Percentiles rank a stretch among this genome's conserved stretches.
Conservation (phyloP, 352 stramenopile species). For the Vaucheria bursata region DNA sequence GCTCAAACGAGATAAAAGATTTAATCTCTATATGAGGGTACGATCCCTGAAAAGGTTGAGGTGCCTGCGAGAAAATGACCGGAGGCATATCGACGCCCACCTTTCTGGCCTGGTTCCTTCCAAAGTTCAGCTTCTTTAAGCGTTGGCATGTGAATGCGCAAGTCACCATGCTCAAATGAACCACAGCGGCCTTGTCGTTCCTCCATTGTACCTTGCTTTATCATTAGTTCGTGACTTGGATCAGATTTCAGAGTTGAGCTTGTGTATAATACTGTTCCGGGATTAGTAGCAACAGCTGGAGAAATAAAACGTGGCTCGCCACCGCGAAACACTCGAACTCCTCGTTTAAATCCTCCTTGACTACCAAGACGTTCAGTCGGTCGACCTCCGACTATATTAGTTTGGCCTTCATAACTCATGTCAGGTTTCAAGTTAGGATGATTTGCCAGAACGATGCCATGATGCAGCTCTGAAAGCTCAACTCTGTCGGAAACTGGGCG, state of each 20-base stretch:
- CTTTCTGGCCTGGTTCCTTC: slow-evolving; percentile 21
- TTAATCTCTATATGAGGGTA: slow-evolving; percentile 36
- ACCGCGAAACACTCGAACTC: not conserved
- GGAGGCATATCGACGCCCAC: slow-evolving; percentile 15
- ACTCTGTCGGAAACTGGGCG: too few species aligned
- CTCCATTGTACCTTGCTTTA: not conserved
- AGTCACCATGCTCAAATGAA: not conserved
- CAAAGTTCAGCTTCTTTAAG: slow-evolving; percentile 6
- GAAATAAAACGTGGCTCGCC: slow-evolving; percentile 14
- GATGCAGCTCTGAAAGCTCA: not conserved
- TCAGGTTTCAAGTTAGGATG: slow-evolving; percentile 15
- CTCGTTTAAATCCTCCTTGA: slow-evolving; percentile 21
- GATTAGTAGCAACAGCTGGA: not conserved
- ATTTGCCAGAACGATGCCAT: slow-evolving; percentile 15
- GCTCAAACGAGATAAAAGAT: too few species aligned
- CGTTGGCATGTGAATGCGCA: slow-evolving; percentile 12
- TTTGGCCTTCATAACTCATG: slow-evolving; percentile 4
- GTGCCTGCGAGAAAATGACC: slow-evolving; percentile 32
- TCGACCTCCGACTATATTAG: slow-evolving; percentile 16
- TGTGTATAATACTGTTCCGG: not conserved
- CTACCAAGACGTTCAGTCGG: slow-evolving; percentile 20
- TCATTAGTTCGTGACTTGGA: not conserved
- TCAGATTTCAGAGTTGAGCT: not conserved
- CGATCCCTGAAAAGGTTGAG: slow-evolving; percentile 14
- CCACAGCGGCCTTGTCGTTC: not conserved